Percentiles rank a stretch among this genome's conserved stretches.
Conservation (phyloP, 768 basidiomycete genomes). For the Boletus coccyginus region DNA sequence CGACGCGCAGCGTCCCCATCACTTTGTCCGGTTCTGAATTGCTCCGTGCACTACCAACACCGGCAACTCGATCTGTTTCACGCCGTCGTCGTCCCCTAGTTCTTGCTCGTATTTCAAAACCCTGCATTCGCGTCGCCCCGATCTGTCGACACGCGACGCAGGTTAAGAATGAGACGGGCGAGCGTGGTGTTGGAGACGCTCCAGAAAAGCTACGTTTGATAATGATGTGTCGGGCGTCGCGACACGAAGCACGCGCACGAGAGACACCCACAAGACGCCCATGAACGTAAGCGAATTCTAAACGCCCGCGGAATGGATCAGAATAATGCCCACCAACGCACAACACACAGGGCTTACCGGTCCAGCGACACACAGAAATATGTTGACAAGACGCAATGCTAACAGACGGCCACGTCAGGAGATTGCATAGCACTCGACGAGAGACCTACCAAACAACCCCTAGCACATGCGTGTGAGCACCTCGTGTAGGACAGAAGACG, state of each 20-base stretch:
- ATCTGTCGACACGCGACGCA: slow-evolving; percentile 19
- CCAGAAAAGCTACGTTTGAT: slow-evolving; percentile 33
- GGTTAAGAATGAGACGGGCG: slow-evolving; percentile 33
- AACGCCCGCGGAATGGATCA: not conserved
- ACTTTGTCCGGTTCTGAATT: too few relatives aligned
- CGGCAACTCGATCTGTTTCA: slow-evolving; percentile 4
- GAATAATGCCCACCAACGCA: not conserved
- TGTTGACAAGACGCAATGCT: slow-evolving; percentile 23
- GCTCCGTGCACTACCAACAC: not conserved
- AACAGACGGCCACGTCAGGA: not conserved
- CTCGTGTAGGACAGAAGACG: not conserved
- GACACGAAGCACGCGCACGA: not conserved
- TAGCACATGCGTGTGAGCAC: slow-evolving; percentile 3
- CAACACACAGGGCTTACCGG: slow-evolving; percentile 19
- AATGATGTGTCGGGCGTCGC: not conserved
- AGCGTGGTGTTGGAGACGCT: slow-evolving; percentile 32
- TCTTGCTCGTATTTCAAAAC: not conserved
- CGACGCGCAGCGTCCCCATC: too few relatives aligned
- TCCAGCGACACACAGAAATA: slow-evolving; percentile 18
- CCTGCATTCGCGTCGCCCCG: not conserved
- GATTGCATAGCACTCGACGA: not conserved
- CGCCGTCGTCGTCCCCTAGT: not conserved
- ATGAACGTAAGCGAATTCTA: slow-evolving; percentile 20
- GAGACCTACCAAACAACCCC: slow-evolving; percentile 24
- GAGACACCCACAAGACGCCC: slow-evolving; percentile 19